Evolutionary conservation across 139 green algal species (phyloP), one percentile per base, ranked within the genome.

Genomic region (Coelastrella sp.): DNA sequence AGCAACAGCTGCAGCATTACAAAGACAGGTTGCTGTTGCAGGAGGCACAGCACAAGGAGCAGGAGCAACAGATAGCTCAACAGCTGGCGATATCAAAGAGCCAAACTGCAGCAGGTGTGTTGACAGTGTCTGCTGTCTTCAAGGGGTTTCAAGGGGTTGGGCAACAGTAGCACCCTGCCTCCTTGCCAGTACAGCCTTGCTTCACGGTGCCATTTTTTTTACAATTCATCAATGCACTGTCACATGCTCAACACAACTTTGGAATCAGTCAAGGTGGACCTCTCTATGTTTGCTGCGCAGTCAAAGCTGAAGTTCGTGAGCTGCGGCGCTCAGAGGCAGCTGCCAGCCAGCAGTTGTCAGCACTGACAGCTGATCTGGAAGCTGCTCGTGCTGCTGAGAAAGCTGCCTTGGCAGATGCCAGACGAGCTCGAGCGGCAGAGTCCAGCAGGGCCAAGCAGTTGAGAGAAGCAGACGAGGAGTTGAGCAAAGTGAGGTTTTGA

Each of bases 271-370:
- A n/a, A n/a, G n/a, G n/a, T n/a, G n/a, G n/a, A n/a, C n/a, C n/a
- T n/a, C n/a, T n/a, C n/a, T n/a, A n/a, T n/a, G n/a, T n/a, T n/a
- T n/a, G n/a, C n/a, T n/a, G n/a, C 37, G 63, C 68, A 77, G 68
- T 38, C 21, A 77, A 77, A 32, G 43, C 68, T 38, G 68, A 77
- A 35, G 68, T 27, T 21, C 43, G 53, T 64, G 62, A 69, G 62
- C 30, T 69, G 62, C 62, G 71, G 23, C 71, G 71, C 2, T 8
- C 48, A 34, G 71, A 79, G 9, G 71, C 71, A 43, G 71, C 71
- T 40, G 71, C 71, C 34, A 35, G n/a, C 38, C 40, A 79, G 71
- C 71, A 79, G 71, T 19, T 79, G 41, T 60, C 71, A 19, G 71
- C 71, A 32, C 27, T 79, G 25, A n/a, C 41, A 37, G 71, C 71